Percentiles rank a stretch among this genome's conserved stretches.
phyloP scores from a whole-genome alignment of 1,284 basidiomycete species.

The Schizophyllum amplum region DNA sequence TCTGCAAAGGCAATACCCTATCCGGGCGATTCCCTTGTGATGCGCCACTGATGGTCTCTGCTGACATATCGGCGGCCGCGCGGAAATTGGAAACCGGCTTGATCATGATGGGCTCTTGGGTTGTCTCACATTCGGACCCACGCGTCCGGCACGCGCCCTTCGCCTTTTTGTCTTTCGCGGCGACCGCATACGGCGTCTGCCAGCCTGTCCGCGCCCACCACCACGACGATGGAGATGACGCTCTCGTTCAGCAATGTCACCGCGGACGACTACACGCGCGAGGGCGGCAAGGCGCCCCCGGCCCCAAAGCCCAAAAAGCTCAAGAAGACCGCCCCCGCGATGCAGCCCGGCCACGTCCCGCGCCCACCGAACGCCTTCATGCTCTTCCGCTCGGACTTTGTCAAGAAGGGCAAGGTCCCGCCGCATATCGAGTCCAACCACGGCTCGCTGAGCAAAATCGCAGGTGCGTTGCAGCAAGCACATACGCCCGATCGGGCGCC shows the following conservation, averaged over 20 bases:
- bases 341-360: conserved; percentile 8
- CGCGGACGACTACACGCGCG: neutral
- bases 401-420: conserved; percentile 12
- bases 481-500: no score
- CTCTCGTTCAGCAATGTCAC: neutral
- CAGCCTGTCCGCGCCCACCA: neutral
- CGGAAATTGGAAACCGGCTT: neutral
- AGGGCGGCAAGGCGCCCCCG: neutral
- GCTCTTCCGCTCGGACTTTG: conserved; percentile 14
- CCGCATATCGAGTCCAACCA: conserved; percentile 12
- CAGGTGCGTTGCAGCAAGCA: conserved; percentile 6
- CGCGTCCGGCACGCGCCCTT: neutral
- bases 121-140: neutral
- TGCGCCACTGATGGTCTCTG: neutral
- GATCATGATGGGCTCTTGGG: neutral
- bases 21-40: neutral
- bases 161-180: neutral
- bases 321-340: neutral
- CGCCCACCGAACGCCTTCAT: conserved; percentile 16
- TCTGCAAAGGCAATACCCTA: neutral
- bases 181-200: neutral
- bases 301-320: neutral
- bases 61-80: neutral
- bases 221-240: neutral
- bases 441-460: conserved; percentile 13